A percentile compares a stretch with the other conserved stretches of the same genome.
Evolutionary conservation across 495 filamentous ascomycete genomes (phyloP).

Genomic region (Rhizodiscina lignyota): DNA sequence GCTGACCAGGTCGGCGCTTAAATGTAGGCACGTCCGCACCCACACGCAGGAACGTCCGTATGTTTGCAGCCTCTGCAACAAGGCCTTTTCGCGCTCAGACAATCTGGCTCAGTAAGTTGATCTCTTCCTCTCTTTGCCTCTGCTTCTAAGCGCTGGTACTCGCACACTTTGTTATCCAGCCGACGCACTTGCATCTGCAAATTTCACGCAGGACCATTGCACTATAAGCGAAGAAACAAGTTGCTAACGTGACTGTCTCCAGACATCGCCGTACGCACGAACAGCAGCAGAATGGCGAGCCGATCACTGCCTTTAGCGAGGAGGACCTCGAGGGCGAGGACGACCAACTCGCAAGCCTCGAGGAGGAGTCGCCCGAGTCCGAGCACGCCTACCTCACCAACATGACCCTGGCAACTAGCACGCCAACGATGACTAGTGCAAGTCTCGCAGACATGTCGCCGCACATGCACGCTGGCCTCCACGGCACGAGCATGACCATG

Average conservation of each 20-base stretch:
- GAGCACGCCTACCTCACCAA: constrained; percentile 32
- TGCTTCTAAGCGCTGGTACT: background rate
- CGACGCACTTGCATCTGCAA: background rate
- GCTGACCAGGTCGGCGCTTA: constrained; percentile 29
- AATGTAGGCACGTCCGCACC: constrained; percentile 79
- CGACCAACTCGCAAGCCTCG: constrained; percentile 57
- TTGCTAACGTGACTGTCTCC: constrained; percentile 3
- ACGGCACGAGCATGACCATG: constrained; percentile 11
- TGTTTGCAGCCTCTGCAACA: constrained; percentile 90
- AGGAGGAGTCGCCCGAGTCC: constrained; percentile 55
- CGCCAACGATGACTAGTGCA: no score
- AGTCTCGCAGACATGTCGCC: no score
- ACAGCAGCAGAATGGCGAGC: constrained; percentile 51
- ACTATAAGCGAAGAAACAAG: no score
- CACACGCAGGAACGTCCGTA: constrained; percentile 99
- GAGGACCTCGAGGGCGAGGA: constrained; percentile 56
- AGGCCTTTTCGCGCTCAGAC: constrained; percentile 94
- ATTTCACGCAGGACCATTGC: background rate
- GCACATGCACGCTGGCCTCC: constrained; percentile 2
- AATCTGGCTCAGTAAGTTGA: constrained; percentile 87
- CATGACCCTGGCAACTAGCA: no score
- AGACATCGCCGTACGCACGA: constrained; percentile 96
- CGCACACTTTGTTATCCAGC: background rate
- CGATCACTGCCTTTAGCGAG: constrained; percentile 39
- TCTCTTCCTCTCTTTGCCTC: constrained; percentile 1